Base-by-base conservation (phyloP, 1,284 basidiomycete species). In the Trichosporon coremiiforme region DNA sequence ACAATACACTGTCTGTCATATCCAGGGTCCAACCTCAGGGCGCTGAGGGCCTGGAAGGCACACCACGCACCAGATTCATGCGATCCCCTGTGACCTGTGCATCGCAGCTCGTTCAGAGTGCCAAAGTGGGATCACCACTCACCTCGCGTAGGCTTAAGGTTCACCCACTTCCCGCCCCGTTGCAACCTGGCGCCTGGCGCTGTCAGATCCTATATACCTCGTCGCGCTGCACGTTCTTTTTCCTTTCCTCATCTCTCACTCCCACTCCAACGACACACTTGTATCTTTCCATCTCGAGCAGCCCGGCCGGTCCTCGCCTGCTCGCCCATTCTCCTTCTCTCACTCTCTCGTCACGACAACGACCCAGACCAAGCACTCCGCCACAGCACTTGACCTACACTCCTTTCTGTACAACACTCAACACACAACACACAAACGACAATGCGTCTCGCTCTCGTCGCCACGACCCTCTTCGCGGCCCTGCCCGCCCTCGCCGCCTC, bases 251-350 rank as follows among this genome's bases (percentile, higher is more conserved):
- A 17, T 29, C 22, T 13, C 29, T 35, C 31, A 60, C 31, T 35
- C 31, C 2, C 57, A 5, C 17, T 5, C 41, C 41, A 45, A 17
- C 29, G 17, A n/a, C 55, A 5, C 55, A 31, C 29, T 20, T 31
- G 25, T 17, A 57, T 57, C 29, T 10, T 12, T 31, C 13, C 10
- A 57, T 9, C 17, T 35, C 7, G 15, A 60, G 31, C 57, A 33
- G 57, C 29, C 15, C 57, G 57, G 57, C 57, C 57, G 57, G 57
- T 33, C 57, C 57, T 33, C 57, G 22, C 31, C 57, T 60, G 57
- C 31, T 33, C 57, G 8, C 9, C 15, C 22, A n/a, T 13, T 33
- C 31, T 33, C 31, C 17, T 25, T 55, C 13, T 60, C 31, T 33
- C 57, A 15, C 29, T 22, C 4, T 25, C 20, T n/a, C 57, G 10